Evolutionary conservation across 2,329 filamentous ascomycete species (phyloP), one percentile per base, ranked within the genome.

Genomic region (Penicillium sp.): DNA sequence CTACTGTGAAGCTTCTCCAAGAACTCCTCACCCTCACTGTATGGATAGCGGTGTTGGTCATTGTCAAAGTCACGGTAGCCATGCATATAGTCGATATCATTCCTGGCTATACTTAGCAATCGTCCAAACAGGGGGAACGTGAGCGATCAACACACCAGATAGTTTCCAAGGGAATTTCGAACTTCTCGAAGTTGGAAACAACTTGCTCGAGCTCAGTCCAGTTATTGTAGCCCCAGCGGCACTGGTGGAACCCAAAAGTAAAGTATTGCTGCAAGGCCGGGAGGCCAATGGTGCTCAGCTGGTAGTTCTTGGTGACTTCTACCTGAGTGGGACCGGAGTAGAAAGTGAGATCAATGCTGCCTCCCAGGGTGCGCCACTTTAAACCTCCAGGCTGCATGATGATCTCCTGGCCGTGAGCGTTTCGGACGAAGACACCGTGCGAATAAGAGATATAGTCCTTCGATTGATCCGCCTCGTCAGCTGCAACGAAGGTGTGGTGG

Each of bases 221-320:
- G 60, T 88, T 89, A 33, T 78, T 73, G 65, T 93, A 93, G 0
- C 88, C 89, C 83, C 88, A 93, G 51, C 87, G 79, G 60, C 88
- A 92, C 65, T 95, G 88, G 57, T 95, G 89, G 64, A 80, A 92
- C 0, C 89, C 89, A 52, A 95, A 82, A 0, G 84, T 82, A 77
- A 82, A 92, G 71, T 93, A 93, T 57, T 87, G 84, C 63, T 91
- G 86, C 81, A 92, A 84, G 0, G 83, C 83, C 1, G 88, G 88
- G 4, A 88, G 72, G 0, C 88, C 88, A 43, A 85, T 75, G 1
- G 84, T 80, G 45, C 79, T 83, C 49, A 72, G 68, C 54, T 88
- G 83, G 64, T 92, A 93, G 33, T 86, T 78, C 64, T 81, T 82
- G 13, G 82, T 87, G 19, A 90, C 83, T 11, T 84, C 80, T 6